Percentiles rank a stretch among this genome's conserved stretches.
Evolutionary conservation across 1,139 yeast species (phyloP).

Genomic region (Kodamaea suecica): DNA sequence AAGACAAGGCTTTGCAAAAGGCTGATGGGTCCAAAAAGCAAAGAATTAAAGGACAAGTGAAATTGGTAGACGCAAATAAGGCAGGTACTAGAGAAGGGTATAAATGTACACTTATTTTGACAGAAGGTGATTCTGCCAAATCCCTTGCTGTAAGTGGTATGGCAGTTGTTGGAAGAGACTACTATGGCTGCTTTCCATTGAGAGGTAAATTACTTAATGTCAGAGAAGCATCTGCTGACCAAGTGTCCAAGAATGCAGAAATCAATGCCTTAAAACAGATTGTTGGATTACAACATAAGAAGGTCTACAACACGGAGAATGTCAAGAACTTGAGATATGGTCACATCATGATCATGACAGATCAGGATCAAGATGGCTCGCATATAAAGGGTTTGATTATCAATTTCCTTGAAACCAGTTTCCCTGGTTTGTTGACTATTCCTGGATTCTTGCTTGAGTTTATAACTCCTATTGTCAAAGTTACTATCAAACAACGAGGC

Average conservation of each 20-base stretch:
- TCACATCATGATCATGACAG: conserved; percentile 98
- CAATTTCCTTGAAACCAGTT: conserved; percentile 88
- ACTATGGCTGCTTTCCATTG: conserved; percentile 92
- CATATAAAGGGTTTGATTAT: conserved; percentile 96
- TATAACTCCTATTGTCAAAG: conserved; percentile 95
- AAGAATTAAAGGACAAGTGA: conserved; percentile 85
- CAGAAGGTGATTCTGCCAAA: conserved; percentile 98
- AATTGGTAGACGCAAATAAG: conserved; percentile 91
- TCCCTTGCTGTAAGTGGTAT: conserved; percentile 92
- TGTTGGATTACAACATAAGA: conserved; percentile 92
- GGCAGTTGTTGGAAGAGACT: conserved; percentile 93
- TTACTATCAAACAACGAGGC: conserved; percentile 69
- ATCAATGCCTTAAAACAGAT: conserved; percentile 94
- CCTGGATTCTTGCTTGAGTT: conserved; percentile 94
- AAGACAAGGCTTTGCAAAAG: conserved; percentile 81
- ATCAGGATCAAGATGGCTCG: conserved; percentile 99
- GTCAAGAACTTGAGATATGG: conserved; percentile 84
- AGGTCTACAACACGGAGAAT: conserved; percentile 61
- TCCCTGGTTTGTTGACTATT: conserved; percentile 86
- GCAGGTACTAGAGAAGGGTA: conserved; percentile 95
- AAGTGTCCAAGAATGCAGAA: conserved; percentile 87
- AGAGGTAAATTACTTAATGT: conserved; percentile 95
- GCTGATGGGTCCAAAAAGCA: conserved; percentile 86
- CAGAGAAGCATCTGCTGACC: conserved; percentile 94
- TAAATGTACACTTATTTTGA: conserved; percentile 86